These are phyloP conservation scores for Boletus fagicola DNA, from an alignment of 768 basidiomycete species.

Conservation along the genomic window DNA sequence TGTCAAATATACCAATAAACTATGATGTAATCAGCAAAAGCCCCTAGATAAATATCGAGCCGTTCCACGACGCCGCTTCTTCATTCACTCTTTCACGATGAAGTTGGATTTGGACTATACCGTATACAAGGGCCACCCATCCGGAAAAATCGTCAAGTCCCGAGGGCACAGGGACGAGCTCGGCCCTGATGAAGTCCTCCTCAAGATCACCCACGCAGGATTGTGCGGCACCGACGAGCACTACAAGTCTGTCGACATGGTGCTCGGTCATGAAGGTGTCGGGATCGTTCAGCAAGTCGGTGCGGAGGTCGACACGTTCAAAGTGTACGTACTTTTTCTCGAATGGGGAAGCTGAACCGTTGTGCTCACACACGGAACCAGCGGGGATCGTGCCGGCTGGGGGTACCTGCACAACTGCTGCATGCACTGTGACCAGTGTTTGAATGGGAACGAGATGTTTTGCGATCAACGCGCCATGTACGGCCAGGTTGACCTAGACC, in stretches of 20 bases:
- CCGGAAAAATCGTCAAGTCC: slow-evolving; percentile 21
- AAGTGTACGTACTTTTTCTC: slow-evolving; percentile 26
- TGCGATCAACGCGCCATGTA: slow-evolving; percentile 28
- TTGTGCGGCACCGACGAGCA: slow-evolving; percentile 42
- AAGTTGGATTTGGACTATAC: slow-evolving; percentile 27
- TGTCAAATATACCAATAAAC: background rate
- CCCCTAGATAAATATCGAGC: background rate
- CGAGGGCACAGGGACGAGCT: slow-evolving; percentile 17
- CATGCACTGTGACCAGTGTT: slow-evolving; percentile 34
- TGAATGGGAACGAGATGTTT: slow-evolving; percentile 33
- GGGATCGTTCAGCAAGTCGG: slow-evolving; percentile 37
- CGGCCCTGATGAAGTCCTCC: slow-evolving; percentile 29
- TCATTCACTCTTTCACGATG: slow-evolving; percentile 1
- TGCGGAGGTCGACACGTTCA: slow-evolving; percentile 31
- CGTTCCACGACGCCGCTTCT: background rate
- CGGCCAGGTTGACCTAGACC: slow-evolving; percentile 26
- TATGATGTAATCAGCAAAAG: slow-evolving; percentile 8
- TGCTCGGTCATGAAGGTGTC: slow-evolving; percentile 42
- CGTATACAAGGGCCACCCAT: slow-evolving; percentile 31
- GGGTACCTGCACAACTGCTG: slow-evolving; percentile 36
- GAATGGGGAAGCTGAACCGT: background rate
- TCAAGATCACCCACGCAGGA: slow-evolving; percentile 35
- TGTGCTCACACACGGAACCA: slow-evolving; percentile 4
- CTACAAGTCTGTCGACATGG: slow-evolving; percentile 31
- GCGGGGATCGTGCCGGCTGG: slow-evolving; percentile 39